These are phyloP conservation scores for Saccharum officinarum DNA, from an alignment of 176 grass and related monocot genomes.

Conservation along the genomic window DNA sequence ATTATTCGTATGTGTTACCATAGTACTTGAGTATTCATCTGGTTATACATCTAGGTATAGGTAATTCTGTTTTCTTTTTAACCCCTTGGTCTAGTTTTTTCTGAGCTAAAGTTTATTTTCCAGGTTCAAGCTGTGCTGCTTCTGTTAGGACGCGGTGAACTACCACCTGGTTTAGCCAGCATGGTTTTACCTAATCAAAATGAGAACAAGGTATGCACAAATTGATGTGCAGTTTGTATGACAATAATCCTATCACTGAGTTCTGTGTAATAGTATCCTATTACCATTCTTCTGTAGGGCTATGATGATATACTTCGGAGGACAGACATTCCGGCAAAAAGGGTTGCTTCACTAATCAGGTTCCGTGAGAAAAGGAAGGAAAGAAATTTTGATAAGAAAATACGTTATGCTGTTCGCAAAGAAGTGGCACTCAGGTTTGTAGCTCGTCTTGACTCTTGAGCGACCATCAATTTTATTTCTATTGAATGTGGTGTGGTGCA, in stretches of 20 bases:
- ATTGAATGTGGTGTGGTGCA: background rate
- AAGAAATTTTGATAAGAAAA: constrained; percentile 99
- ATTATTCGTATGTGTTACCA: background rate
- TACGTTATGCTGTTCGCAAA: constrained; percentile 89
- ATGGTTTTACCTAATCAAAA: constrained; percentile 49
- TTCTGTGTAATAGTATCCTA: constrained; percentile 6
- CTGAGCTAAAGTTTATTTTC: constrained; percentile 31
- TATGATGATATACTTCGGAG: constrained; percentile 85
- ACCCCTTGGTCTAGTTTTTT: background rate
- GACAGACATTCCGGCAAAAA: constrained; percentile 85
- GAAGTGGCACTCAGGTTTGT: constrained; percentile 89
- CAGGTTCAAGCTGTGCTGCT: constrained; percentile 91
- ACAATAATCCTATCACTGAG: background rate
- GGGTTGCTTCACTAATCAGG: constrained; percentile 85
- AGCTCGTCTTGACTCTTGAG: background rate
- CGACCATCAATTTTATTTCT: background rate
- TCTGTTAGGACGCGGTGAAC: constrained; percentile 67
- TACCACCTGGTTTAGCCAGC: constrained; percentile 51
- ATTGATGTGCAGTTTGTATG: constrained; percentile 14
- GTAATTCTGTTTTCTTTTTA: constrained; percentile 10
- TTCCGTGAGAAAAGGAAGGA: constrained; percentile 94
- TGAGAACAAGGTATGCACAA: constrained; percentile 51
- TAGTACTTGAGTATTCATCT: background rate
- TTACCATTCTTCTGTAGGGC: constrained; percentile 51
- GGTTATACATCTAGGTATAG: constrained; percentile 1